These are phyloP conservation scores for Daphne laureola DNA, from an alignment of 441 rosid genomes.

Conservation along the genomic window DNA sequence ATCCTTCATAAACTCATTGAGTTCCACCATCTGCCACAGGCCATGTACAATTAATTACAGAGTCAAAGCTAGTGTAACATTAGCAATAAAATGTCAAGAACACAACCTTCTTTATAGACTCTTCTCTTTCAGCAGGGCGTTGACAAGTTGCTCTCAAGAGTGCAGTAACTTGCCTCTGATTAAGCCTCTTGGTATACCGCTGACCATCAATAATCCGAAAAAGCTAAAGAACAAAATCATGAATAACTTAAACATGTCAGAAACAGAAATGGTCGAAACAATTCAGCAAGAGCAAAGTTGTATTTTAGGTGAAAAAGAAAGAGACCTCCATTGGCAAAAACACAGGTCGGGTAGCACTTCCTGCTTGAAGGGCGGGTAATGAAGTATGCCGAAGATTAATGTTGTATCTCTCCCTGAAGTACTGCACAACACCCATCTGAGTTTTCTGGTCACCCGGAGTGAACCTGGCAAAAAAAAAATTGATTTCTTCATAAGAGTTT, in stretches of 20 bases:
- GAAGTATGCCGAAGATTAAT: constrained; percentile 29
- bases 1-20: constrained; percentile 27
- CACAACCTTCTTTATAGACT: constrained; percentile 13
- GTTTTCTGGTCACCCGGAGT: constrained; percentile 37
- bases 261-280: background rate
- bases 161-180: constrained; percentile 44
- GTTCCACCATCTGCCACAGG: constrained; percentile 25
- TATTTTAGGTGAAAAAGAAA: too few species aligned
- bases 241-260: background rate
- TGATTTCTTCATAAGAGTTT: background rate
- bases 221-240: constrained; percentile 18
- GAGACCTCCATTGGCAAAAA: constrained; percentile 50
- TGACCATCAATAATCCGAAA: constrained; percentile 49
- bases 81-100: background rate
- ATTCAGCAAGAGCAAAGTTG: background rate
- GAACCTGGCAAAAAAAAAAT: constrained; percentile 23
- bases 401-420: constrained; percentile 38
- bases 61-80: background rate
- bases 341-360: constrained; percentile 34
- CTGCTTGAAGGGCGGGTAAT: constrained; percentile 43
- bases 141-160: constrained; percentile 39
- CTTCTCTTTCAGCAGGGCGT: constrained; percentile 37
- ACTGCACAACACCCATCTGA: constrained; percentile 44
- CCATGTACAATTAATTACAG: too few species aligned
- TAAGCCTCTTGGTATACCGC: constrained; percentile 39